Percentiles rank a stretch among this genome's conserved stretches.
These are phyloP conservation scores for Megacollybia marginata DNA, from an alignment of 768 basidiomycete genomes.

Conservation along the genomic window DNA sequence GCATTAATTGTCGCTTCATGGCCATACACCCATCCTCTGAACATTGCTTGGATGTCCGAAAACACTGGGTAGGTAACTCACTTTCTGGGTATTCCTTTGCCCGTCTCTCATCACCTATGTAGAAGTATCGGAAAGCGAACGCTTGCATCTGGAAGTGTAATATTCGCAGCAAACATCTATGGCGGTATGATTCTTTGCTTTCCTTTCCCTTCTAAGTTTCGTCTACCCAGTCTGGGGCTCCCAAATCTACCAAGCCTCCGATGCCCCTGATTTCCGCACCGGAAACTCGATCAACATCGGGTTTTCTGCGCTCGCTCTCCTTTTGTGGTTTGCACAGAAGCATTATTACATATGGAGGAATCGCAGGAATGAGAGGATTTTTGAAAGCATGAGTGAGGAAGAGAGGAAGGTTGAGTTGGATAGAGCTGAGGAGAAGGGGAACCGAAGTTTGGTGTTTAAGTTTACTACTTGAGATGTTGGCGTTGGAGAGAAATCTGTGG, in stretches of 20 bases:
- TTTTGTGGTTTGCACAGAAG: constrained; percentile 12
- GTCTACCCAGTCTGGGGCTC: constrained; percentile 21
- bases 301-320: constrained; percentile 6
- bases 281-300: constrained; percentile 12
- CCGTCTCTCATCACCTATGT: not conserved
- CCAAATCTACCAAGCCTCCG: constrained; percentile 29
- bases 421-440: constrained; percentile 21
- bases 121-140: constrained; percentile 27
- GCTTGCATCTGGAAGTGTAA: constrained; percentile 27
- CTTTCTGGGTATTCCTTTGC: not conserved
- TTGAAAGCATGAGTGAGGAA: constrained; percentile 14
- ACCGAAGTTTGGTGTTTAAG: constrained; percentile 24
- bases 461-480: constrained; percentile 23
- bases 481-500: too few species aligned
- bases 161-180: constrained; percentile 22
- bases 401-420: constrained; percentile 20
- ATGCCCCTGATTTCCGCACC: constrained; percentile 28
- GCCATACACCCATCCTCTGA: constrained; percentile 31
- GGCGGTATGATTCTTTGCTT: constrained; percentile 4
- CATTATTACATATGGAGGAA: constrained; percentile 8
- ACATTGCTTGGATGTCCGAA: constrained; percentile 33
- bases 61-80: constrained; percentile 22
- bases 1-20: constrained; percentile 27
- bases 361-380: constrained; percentile 9
- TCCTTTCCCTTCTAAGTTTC: constrained; percentile 20